Evolutionary conservation across 306 rosid genomes (phyloP).

Genomic region (Glycyrrhiza uralensis): DNA sequence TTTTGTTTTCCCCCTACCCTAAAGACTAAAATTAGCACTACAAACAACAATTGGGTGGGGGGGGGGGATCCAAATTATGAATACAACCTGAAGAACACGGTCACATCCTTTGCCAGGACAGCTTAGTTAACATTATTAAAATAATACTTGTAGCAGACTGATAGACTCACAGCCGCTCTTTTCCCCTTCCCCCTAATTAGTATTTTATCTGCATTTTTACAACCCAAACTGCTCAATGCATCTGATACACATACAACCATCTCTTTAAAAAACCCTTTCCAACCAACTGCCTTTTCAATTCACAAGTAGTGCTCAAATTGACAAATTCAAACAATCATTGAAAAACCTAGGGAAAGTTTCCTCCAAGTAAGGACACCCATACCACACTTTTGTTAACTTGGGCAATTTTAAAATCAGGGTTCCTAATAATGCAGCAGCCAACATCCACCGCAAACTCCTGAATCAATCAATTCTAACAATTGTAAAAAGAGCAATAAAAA

Average conservation of each 20-base stretch:
- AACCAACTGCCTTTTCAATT: conserved; percentile 3
- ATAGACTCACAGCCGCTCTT: not conserved
- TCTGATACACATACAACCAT: not conserved
- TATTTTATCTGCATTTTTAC: not conserved
- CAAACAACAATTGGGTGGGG: not conserved
- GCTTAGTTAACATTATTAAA: not conserved
- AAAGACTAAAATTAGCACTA: not conserved
- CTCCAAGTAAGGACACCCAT: not conserved
- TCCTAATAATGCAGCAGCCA: conserved; percentile 1
- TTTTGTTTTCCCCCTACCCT: not conserved
- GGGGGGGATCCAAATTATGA: not conserved
- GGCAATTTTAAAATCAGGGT: not conserved
- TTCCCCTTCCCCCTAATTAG: not conserved
- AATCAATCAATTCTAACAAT: not conserved
- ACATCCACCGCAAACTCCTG: not conserved
- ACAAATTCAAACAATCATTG: not conserved
- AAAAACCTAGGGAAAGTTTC: not conserved
- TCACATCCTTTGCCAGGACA: not conserved
- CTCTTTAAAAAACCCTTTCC: conserved; percentile 6
- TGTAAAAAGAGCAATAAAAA: not conserved
- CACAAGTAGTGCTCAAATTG: not conserved
- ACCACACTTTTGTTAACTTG: too few relatives aligned
- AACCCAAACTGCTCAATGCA: not conserved
- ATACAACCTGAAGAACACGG: not conserved
- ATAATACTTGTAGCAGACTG: not conserved